phyloP scores from a whole-genome alignment of 2,329 filamentous ascomycete genomes.

The Beauveria sp. region DNA sequence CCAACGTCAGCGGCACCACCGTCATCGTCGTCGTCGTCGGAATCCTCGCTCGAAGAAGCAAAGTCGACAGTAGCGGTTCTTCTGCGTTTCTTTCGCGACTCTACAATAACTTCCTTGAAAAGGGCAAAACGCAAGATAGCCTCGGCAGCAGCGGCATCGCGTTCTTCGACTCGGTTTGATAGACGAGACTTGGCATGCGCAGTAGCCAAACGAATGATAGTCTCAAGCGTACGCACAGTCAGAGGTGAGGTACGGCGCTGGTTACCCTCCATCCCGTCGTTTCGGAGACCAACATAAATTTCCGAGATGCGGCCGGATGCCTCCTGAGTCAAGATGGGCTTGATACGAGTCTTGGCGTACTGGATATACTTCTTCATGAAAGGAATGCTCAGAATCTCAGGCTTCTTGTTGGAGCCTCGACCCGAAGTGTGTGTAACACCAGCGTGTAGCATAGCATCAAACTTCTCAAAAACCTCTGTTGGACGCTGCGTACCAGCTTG shows the following conservation, averaged over 20 bases:
- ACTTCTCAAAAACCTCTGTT: slow-evolving; percentile 93
- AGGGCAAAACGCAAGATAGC: slow-evolving; percentile 86
- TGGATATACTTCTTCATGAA: slow-evolving; percentile 99
- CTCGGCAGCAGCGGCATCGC: slow-evolving; percentile 82
- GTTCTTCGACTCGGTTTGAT: slow-evolving; percentile 80
- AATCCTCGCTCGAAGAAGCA: slow-evolving; percentile 52
- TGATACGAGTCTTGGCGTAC: slow-evolving; percentile 87
- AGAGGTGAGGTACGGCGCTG: slow-evolving; percentile 89
- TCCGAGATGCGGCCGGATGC: slow-evolving; percentile 87
- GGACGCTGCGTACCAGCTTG: slow-evolving; percentile 64
- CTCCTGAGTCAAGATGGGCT: slow-evolving; percentile 82
- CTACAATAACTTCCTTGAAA: slow-evolving; percentile 88
- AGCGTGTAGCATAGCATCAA: slow-evolving; percentile 89
- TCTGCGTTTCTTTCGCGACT: slow-evolving; percentile 77
- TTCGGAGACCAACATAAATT: slow-evolving; percentile 85
- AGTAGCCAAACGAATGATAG: slow-evolving; percentile 93
- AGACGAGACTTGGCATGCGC: slow-evolving; percentile 91
- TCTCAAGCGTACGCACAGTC: slow-evolving; percentile 95
- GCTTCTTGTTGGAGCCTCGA: slow-evolving; percentile 65
- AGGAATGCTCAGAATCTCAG: slow-evolving; percentile 87
- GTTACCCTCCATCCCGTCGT: slow-evolving; percentile 92
- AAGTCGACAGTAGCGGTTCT: slow-evolving; percentile 54
- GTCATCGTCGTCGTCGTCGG: slow-evolving; percentile 51
- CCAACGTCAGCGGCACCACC: slow-evolving; percentile 50
- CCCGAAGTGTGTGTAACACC: slow-evolving; percentile 74